Evolutionary conservation across 1,284 basidiomycete genomes (phyloP).

Genomic region (Fomes fomentarius): DNA sequence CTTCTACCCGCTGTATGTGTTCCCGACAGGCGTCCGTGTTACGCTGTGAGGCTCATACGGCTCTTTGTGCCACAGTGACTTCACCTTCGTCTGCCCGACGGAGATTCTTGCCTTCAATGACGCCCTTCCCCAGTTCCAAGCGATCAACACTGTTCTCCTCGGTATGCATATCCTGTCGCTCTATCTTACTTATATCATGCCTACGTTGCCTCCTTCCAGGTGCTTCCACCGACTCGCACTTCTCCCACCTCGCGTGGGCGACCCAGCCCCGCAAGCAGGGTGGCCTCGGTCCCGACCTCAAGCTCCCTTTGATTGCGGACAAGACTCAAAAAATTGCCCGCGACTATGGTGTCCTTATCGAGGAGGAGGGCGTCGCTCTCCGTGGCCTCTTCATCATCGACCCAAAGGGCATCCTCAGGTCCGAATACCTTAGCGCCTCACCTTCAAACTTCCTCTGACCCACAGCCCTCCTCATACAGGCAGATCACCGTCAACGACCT

Average conservation of each 20-base stretch:
- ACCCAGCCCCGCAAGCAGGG: conserved; percentile 80
- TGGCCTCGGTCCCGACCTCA: conserved; percentile 86
- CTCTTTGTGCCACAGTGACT: conserved; percentile 51
- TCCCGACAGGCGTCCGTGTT: background rate
- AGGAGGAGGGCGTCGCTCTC: conserved; percentile 84
- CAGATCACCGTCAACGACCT: conserved; percentile 90
- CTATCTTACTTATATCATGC: background rate
- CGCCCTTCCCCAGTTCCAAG: conserved; percentile 73
- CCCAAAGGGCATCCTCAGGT: conserved; percentile 82
- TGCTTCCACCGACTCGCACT: conserved; percentile 87
- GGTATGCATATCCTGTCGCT: no score
- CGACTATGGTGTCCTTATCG: conserved; percentile 85
- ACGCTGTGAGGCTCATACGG: background rate
- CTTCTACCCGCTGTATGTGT: conserved; percentile 79
- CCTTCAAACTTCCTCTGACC: background rate
- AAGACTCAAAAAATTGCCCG: conserved; percentile 68
- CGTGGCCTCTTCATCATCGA: conserved; percentile 91
- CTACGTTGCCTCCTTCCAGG: conserved; percentile 38
- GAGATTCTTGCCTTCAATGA: conserved; percentile 94
- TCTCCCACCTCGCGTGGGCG: conserved; percentile 88
- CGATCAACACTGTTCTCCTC: conserved; percentile 75
- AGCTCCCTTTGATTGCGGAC: conserved; percentile 79
- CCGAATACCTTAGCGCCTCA: conserved; percentile 12
- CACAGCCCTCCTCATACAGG: conserved; percentile 38
- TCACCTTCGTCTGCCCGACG: conserved; percentile 90